phyloP scores from a whole-genome alignment of 2,329 filamentous ascomycete genomes.

The Colletotrichum spinosum region DNA sequence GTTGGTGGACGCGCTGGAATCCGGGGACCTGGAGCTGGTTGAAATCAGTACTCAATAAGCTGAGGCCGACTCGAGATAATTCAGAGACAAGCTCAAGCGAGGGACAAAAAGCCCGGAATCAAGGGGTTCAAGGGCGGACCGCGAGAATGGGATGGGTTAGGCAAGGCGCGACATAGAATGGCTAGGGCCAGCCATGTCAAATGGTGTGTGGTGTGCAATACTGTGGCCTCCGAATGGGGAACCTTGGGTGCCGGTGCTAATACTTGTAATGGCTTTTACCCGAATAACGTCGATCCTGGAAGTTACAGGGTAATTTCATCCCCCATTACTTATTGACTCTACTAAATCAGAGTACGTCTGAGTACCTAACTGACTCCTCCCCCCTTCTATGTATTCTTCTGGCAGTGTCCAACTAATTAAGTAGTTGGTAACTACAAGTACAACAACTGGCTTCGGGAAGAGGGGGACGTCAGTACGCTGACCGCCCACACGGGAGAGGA shows the following conservation, averaged over 20 bases:
- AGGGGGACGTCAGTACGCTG: neutral
- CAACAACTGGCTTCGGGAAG: no score
- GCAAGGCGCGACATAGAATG: slow-evolving; percentile 10
- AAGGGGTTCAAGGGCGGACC: slow-evolving; percentile 13
- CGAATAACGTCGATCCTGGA: no score
- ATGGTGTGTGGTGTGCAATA: neutral
- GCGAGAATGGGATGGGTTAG: slow-evolving; percentile 15
- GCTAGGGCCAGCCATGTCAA: slow-evolving; percentile 5
- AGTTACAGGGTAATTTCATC: no score
- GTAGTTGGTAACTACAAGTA: no score
- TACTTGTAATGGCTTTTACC: no score
- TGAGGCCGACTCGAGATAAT: slow-evolving; percentile 4
- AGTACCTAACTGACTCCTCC: no score
- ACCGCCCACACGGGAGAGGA: neutral
- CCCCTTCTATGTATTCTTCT: no score
- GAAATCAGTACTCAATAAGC: slow-evolving; percentile 11
- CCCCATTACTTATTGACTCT: no score
- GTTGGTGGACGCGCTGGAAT: slow-evolving; percentile 17
- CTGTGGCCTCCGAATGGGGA: no score
- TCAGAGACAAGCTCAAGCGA: slow-evolving; percentile 27
- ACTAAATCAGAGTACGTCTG: no score
- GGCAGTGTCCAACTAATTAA: no score
- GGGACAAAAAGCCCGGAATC: slow-evolving; percentile 7
- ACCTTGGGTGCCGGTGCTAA: no score
- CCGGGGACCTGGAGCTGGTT: slow-evolving; percentile 5